Evolutionary conservation across 345 rosid species (phyloP).

Genomic region (Eucalyptus cladocalyx): DNA sequence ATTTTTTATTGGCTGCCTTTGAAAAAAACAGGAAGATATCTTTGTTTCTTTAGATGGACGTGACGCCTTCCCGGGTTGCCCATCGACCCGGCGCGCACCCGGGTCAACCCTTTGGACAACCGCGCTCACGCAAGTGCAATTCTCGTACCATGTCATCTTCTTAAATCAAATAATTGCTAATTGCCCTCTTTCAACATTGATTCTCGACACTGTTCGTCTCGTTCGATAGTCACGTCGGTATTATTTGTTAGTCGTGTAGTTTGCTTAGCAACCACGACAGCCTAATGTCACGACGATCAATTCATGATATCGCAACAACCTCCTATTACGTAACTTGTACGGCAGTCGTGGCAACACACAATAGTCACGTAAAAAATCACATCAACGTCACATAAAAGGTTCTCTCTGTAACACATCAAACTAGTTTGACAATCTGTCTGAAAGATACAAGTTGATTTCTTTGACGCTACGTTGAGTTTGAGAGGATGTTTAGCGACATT

Average conservation of each 20-base stretch:
- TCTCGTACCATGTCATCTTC: neutral
- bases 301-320: neutral
- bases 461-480: neutral
- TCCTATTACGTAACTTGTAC: neutral
- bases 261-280: fast-evolving
- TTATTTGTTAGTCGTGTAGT: neutral
- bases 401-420: neutral
- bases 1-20: neutral
- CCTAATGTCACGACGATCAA: neutral
- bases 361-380: neutral
- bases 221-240: neutral
- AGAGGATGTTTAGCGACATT: neutral
- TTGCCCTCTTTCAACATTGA: neutral
- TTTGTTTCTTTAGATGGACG: neutral
- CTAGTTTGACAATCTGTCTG: fast-evolving
- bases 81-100: neutral
- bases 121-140: neutral
- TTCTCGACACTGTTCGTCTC: neutral
- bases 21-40: neutral
- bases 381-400: neutral
- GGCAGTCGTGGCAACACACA: neutral
- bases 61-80: neutral
- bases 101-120: neutral
- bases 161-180: neutral
- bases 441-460: too few species aligned